These are phyloP conservation scores for Terfezia claveryi DNA, from an alignment of 495 filamentous ascomycete species.

Conservation along the genomic window DNA sequence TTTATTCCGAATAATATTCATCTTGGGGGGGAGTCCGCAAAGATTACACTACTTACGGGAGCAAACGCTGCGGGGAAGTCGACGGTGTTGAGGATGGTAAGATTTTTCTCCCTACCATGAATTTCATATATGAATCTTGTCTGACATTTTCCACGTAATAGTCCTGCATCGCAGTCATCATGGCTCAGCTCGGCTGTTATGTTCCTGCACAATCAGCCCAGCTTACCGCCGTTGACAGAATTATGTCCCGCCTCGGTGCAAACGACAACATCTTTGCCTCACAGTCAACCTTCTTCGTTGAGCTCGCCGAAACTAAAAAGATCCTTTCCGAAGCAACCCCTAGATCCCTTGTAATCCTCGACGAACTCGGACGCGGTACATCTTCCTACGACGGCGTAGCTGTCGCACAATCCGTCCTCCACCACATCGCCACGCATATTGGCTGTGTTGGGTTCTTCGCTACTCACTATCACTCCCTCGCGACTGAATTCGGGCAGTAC, in stretches of 20 bases:
- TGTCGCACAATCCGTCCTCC: conserved; percentile 86
- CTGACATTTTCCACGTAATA: conserved; percentile 12
- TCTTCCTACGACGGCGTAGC: conserved; percentile 89
- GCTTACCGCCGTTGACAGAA: conserved; percentile 84
- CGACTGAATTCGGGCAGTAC: conserved; percentile 52
- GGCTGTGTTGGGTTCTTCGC: conserved; percentile 94
- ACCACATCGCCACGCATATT: conserved; percentile 81
- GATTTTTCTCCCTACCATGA: conserved; percentile 8
- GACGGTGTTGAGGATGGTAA: conserved; percentile 88
- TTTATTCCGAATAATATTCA: conserved; percentile 94
- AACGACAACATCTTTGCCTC: conserved; percentile 99
- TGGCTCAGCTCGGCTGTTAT: conserved; percentile 96
- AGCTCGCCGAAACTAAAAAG: conserved; percentile 94
- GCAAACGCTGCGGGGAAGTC: conserved; percentile 98
- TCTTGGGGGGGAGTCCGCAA: conserved; percentile 57
- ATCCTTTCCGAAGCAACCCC: conserved; percentile 90
- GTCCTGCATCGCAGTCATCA: conserved; percentile 89
- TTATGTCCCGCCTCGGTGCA: conserved; percentile 96
- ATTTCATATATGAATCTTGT: conserved; percentile 3
- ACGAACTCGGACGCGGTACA: conserved; percentile 89
- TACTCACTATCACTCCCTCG: conserved; percentile 89
- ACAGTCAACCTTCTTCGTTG: conserved; percentile 96
- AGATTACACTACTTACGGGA: conserved; percentile 82
- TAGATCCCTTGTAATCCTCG: conserved; percentile 86
- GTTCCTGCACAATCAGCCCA: conserved; percentile 63